Conservation (phyloP, 1,139 yeast species). For the Nakaseomyces kungkrabaensis region DNA sequence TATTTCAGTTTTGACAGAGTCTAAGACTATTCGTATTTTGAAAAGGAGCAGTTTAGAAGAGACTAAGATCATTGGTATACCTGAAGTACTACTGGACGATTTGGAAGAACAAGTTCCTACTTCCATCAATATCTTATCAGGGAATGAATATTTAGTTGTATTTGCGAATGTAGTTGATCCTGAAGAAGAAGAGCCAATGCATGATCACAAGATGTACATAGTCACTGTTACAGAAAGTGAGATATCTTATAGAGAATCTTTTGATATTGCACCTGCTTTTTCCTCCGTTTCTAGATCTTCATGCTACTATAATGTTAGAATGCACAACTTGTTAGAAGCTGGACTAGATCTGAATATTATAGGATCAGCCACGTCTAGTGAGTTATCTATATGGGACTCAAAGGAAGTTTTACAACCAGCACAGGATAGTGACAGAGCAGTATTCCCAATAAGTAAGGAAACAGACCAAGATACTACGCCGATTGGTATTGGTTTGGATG, state of each 20-base stretch:
- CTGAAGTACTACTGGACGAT: conserved; percentile 12
- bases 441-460: conserved; percentile 57
- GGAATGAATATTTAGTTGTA: conserved; percentile 12
- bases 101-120: conserved; percentile 17
- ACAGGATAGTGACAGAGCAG: conserved; percentile 64
- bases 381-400: conserved; percentile 37
- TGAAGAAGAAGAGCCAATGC: conserved; percentile 16
- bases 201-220: conserved; percentile 20
- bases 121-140: conserved; percentile 11
- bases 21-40: conserved; percentile 7
- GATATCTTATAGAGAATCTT: conserved; percentile 31
- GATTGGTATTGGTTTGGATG: conserved; percentile 57
- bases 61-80: conserved; percentile 2
- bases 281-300: conserved; percentile 44
- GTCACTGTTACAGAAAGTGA: conserved; percentile 10
- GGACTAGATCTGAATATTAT: conserved; percentile 34
- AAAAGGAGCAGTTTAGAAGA: neutral
- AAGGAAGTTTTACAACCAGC: conserved; percentile 33
- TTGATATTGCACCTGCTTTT: conserved; percentile 50
- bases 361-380: conserved; percentile 56
- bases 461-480: conserved; percentile 61
- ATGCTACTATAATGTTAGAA: conserved; percentile 36
- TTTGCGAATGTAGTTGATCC: conserved; percentile 16
- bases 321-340: conserved; percentile 39
- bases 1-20: conserved; percentile 7